These are phyloP conservation scores for Gillenia trifoliata DNA, from an alignment of 306 rosid genomes.

Conservation along the genomic window DNA sequence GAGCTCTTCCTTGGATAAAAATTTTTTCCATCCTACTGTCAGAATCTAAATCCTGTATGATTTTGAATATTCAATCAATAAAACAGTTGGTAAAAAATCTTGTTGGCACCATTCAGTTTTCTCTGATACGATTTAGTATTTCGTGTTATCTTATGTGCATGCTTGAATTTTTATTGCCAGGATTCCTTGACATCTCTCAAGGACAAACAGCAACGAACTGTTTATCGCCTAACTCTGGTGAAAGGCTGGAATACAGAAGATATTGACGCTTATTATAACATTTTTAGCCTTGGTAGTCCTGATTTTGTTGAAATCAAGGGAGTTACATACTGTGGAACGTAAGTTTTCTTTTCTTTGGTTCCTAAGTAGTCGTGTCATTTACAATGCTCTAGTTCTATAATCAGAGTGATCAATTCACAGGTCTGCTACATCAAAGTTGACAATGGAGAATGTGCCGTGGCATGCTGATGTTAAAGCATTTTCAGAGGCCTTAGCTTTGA, in stretches of 20 bases:
- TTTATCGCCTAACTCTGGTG: slow-evolving; percentile 88
- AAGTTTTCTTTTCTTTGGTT: slow-evolving; percentile 29
- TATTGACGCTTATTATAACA: slow-evolving; percentile 76
- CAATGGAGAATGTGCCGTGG: slow-evolving; percentile 99
- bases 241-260: slow-evolving; percentile 98
- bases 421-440: slow-evolving; percentile 84
- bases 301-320: slow-evolving; percentile 98
- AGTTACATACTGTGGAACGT: slow-evolving; percentile 97
- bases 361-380: slow-evolving; percentile 2
- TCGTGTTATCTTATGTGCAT: slow-evolving; percentile 16
- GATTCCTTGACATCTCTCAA: slow-evolving; percentile 76
- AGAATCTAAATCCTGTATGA: neutral
- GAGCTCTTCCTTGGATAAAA: neutral
- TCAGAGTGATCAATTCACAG: slow-evolving; percentile 36
- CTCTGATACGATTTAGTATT: slow-evolving; percentile 1
- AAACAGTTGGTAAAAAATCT: neutral
- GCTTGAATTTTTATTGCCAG: slow-evolving; percentile 36
- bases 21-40: neutral
- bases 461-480: slow-evolving; percentile 90
- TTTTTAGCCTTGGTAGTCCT: slow-evolving; percentile 77
- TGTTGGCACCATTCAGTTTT: neutral
- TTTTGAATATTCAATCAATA: neutral
- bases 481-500: slow-evolving; percentile 75
- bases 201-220: slow-evolving; percentile 94
- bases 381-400: slow-evolving; percentile 20